These are phyloP conservation scores for Ilex asprella DNA, from an alignment of 257 asterid species.

Conservation along the genomic window DNA sequence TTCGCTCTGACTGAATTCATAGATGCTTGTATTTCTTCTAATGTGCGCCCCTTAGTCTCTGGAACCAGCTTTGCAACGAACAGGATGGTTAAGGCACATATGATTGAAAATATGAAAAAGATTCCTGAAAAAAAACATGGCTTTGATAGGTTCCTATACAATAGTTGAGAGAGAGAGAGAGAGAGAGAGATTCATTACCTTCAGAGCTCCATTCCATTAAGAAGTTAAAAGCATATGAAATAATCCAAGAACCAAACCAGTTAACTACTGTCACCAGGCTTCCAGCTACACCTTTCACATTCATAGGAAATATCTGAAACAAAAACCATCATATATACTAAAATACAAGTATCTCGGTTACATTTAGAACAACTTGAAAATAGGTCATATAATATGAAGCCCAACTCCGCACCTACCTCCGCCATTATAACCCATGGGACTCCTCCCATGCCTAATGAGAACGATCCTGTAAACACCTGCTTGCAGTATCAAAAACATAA, in stretches of 20 bases:
- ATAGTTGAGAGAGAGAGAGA: not conserved
- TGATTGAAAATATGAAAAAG: slow-evolving; percentile 53
- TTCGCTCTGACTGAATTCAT: slow-evolving; percentile 29
- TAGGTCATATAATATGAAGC: not conserved
- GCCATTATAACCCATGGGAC: slow-evolving; percentile 97
- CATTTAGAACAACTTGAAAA: not conserved
- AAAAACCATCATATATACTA: not conserved
- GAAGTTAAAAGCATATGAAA: slow-evolving; percentile 72
- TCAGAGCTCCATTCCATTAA: slow-evolving; percentile 68
- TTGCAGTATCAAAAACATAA: slow-evolving; percentile 5
- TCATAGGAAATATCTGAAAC: slow-evolving; percentile 77
- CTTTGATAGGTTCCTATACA: too few species aligned
- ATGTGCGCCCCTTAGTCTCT: slow-evolving; percentile 73
- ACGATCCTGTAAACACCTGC: slow-evolving; percentile 66
- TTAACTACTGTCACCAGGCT: slow-evolving; percentile 77
- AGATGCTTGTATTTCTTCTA: slow-evolving; percentile 77
- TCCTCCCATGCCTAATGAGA: slow-evolving; percentile 88
- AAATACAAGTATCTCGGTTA: not conserved
- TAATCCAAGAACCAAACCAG: slow-evolving; percentile 84
- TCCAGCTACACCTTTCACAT: slow-evolving; percentile 81
- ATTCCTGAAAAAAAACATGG: slow-evolving; percentile 40
- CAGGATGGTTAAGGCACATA: slow-evolving; percentile 51
- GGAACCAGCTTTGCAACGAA: slow-evolving; percentile 64
- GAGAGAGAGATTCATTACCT: slow-evolving; percentile 27
- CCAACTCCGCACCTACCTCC: slow-evolving; percentile 37